Percentiles rank a stretch among this genome's conserved stretches.
Evolutionary conservation across 2,329 filamentous ascomycete genomes (phyloP).

Genomic region (Ploettnerulaceae sp.): DNA sequence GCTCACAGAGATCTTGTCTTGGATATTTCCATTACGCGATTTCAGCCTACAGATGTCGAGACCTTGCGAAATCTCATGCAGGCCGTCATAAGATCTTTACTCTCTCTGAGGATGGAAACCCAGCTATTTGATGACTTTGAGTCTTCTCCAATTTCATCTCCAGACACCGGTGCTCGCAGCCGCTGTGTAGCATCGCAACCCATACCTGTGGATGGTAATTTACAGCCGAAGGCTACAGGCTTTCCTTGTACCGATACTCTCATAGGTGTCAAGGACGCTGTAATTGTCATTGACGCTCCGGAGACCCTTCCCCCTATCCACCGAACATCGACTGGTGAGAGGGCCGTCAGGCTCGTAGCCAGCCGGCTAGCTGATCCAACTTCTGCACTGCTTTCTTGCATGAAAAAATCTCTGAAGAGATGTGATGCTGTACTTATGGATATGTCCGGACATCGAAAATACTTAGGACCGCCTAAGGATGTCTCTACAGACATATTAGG

Average conservation of each 20-base stretch:
- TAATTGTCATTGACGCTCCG: conserved; percentile 36
- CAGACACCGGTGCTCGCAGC: not conserved
- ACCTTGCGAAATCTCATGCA: conserved; percentile 51
- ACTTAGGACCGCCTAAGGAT: conserved; percentile 41
- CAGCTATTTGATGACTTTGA: conserved; percentile 39
- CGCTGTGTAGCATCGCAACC: not conserved
- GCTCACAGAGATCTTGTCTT: conserved; percentile 52
- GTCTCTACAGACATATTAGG: conserved; percentile 41
- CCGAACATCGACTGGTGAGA: conserved; percentile 29
- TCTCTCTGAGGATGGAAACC: conserved; percentile 48
- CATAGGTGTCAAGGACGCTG: conserved; percentile 25
- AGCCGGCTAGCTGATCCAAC: conserved; percentile 43
- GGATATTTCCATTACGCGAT: conserved; percentile 51
- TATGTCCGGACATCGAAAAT: conserved; percentile 45
- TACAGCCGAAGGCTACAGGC: not conserved
- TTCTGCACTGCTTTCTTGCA: conserved; percentile 42
- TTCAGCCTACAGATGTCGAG: conserved; percentile 46
- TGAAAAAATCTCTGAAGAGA: conserved; percentile 40
- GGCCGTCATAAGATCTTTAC: conserved; percentile 47
- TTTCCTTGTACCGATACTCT: not conserved
- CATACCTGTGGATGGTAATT: not conserved
- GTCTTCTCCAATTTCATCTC: not conserved
- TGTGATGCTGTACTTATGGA: conserved; percentile 52
- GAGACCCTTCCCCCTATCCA: conserved; percentile 24
- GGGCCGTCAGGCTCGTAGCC: conserved; percentile 32